These are phyloP conservation scores for Phytopythium delawarense DNA, from an alignment of 352 stramenopile genomes.

Conservation along the genomic window DNA sequence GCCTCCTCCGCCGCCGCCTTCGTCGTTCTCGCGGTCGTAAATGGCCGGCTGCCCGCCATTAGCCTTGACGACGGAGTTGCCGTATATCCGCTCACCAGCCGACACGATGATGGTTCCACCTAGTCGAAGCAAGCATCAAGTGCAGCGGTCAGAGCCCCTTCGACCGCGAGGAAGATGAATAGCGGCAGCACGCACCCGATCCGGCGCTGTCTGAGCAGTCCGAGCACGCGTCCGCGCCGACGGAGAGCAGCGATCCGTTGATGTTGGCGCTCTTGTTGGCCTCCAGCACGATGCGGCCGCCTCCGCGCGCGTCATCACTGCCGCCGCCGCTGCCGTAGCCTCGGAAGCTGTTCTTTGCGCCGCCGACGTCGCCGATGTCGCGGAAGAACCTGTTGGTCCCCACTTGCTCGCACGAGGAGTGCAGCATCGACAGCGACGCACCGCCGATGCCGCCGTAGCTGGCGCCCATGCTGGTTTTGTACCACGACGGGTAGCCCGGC, in stretches of 20 bases:
- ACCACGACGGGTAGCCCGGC: constrained; percentile 75
- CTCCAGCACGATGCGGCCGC: constrained; percentile 51
- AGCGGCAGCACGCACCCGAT: constrained; percentile 21
- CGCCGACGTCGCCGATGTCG: constrained; percentile 57
- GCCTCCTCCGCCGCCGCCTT: constrained; percentile 48
- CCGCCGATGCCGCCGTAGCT: constrained; percentile 77
- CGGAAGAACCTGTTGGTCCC: constrained; percentile 55
- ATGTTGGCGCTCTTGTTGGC: constrained; percentile 35
- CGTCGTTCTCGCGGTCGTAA: constrained; percentile 22
- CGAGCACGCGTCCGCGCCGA: constrained; percentile 48
- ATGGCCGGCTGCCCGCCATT: constrained; percentile 47
- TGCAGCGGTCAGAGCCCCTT: neutral
- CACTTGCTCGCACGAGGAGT: constrained; percentile 48
- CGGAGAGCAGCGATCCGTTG: constrained; percentile 60
- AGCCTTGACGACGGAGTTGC: constrained; percentile 38
- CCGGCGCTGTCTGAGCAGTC: constrained; percentile 61
- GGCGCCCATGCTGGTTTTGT: constrained; percentile 43
- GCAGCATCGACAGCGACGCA: constrained; percentile 39
- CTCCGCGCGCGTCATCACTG: constrained; percentile 50
- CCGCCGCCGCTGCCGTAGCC: constrained; percentile 81
- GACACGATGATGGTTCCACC: constrained; percentile 50
- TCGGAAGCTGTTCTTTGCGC: constrained; percentile 56
- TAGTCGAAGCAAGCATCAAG: neutral
- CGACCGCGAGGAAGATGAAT: neutral
- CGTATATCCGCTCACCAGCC: constrained; percentile 31